These are phyloP conservation scores for Sonneratia caseolaris DNA, from an alignment of 345 rosid genomes.

Conservation along the genomic window DNA sequence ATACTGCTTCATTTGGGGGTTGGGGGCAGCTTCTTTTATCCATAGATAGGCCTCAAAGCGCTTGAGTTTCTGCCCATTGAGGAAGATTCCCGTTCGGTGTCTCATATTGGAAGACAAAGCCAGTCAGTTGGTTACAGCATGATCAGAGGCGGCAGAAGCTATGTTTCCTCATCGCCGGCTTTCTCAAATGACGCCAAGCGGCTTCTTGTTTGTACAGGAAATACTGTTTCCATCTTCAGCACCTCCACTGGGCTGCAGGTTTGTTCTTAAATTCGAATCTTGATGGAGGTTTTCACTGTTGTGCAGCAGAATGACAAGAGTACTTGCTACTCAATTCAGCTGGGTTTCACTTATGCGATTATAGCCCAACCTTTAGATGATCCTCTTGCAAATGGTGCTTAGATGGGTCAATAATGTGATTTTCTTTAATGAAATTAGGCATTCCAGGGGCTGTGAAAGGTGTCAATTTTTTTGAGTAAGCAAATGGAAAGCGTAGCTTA, in stretches of 20 bases:
- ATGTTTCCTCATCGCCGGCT: slow-evolving; percentile 59
- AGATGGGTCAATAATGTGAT: no score
- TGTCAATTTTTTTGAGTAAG: no score
- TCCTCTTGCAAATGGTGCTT: no score
- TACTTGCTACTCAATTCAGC: no score
- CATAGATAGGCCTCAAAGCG: not conserved
- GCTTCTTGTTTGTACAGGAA: slow-evolving; percentile 70
- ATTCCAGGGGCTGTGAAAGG: no score
- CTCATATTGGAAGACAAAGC: not conserved
- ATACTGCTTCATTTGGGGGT: not conserved
- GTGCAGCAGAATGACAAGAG: no score
- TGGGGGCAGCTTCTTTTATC: not conserved
- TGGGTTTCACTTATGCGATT: no score
- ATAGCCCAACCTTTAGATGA: no score
- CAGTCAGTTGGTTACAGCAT: slow-evolving; percentile 20
- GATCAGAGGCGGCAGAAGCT: slow-evolving; percentile 80
- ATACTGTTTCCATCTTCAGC: slow-evolving; percentile 73
- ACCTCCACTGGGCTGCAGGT: slow-evolving; percentile 74
- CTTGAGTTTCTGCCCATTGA: not conserved
- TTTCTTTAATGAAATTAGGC: no score
- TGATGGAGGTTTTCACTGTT: no score
- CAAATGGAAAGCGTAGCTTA: no score
- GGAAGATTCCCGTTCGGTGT: not conserved
- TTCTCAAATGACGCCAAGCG: slow-evolving; percentile 91
- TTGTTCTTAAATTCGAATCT: slow-evolving; percentile 3